These are phyloP conservation scores for Aspergillus tamarii DNA, from an alignment of 2,329 filamentous ascomycete genomes.

Conservation along the genomic window DNA sequence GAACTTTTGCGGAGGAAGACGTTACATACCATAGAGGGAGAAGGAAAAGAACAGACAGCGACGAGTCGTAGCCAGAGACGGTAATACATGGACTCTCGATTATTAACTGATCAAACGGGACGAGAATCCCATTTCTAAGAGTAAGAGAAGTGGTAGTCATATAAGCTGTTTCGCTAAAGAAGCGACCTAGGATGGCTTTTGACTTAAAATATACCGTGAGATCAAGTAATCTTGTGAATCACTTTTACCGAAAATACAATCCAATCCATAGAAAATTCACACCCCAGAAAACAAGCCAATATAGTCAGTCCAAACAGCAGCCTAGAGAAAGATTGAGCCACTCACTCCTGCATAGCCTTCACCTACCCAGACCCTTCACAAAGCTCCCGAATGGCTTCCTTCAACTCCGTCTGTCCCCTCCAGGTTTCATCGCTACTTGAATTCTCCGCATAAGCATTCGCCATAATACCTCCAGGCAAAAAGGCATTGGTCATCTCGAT, in stretches of 20 bases:
- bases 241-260: not conserved
- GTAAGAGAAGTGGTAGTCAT: not conserved
- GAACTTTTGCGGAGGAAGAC: too few species aligned
- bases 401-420: constrained; percentile 8
- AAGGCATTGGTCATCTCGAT: constrained; percentile 20
- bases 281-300: fast-evolving
- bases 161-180: not conserved
- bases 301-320: not conserved
- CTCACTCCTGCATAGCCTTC: not conserved
- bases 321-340: not conserved
- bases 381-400: not conserved
- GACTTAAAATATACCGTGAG: not conserved
- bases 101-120: not conserved
- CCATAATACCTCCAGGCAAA: constrained; percentile 14
- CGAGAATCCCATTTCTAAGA: not conserved
- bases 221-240: not conserved
- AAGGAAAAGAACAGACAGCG: too few species aligned
- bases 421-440: not conserved
- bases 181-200: not conserved
- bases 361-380: not conserved
- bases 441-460: not conserved
- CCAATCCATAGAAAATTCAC: not conserved
- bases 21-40: too few species aligned
- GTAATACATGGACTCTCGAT: too few species aligned
- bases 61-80: too few species aligned